Evolutionary conservation across 73 alveolate genomes (phyloP).

Genomic region (Paramecium sonneborni): DNA sequence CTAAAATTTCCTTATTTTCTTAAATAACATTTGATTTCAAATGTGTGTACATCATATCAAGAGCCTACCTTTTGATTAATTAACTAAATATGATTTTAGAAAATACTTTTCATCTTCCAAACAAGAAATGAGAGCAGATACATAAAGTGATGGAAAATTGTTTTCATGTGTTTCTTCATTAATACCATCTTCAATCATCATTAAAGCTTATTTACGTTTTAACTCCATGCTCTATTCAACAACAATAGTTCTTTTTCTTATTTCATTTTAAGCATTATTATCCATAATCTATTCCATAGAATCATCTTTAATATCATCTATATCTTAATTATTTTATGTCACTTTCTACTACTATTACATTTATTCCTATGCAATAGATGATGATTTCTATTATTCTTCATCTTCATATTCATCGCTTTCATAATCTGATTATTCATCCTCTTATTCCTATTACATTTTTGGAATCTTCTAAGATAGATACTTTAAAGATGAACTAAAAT

Average conservation of each 20-base stretch:
- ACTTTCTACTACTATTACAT: not conserved
- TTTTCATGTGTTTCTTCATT: constrained; percentile 48
- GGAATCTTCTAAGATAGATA: constrained; percentile 33
- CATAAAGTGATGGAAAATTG: constrained; percentile 58
- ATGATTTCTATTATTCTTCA: not conserved
- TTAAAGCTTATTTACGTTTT: not conserved
- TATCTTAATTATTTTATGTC: constrained; percentile 21
- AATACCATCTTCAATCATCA: constrained; percentile 41
- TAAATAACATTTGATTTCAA: constrained; percentile 19
- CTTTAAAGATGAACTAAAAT: constrained; percentile 51
- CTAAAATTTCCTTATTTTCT: constrained; percentile 45
- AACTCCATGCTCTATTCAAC: not conserved
- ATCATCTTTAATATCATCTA: not conserved
- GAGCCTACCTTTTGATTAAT: constrained; percentile 57
- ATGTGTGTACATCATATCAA: constrained; percentile 63
- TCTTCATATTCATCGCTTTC: constrained; percentile 23
- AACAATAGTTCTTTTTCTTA: not conserved
- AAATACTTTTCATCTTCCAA: constrained; percentile 59
- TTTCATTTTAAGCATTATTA: not conserved
- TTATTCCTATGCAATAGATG: not conserved
- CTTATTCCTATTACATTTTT: constrained; percentile 9
- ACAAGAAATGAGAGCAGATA: constrained; percentile 26
- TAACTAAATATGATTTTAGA: not conserved
- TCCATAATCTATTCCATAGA: not conserved
- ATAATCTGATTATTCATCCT: constrained; percentile 13